Evolutionary conservation across 345 rosid species (phyloP), one percentile per base, ranked within the genome.

Genomic region (Populus nigra): DNA sequence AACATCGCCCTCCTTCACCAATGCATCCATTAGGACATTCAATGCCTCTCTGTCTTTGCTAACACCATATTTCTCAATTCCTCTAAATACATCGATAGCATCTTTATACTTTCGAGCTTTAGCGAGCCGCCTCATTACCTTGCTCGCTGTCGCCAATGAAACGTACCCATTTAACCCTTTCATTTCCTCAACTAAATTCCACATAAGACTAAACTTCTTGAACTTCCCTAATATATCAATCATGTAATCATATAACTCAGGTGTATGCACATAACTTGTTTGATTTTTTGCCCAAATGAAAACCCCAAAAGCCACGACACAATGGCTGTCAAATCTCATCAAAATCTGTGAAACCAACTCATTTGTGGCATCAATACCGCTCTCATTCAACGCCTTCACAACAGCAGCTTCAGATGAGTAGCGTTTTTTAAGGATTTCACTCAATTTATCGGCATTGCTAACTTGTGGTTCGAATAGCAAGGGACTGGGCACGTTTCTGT

Each of bases 281-380:
- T 88, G 94, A 53, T 84, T 59, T 82, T 91, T 88, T 82, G 97
- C 96, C 98, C 98, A 93, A 68, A 25, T 78, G 95, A 94, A 94
- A 68, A 87, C 69, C 50, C 92, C 96, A 50, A 84, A 85, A 13
- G 93, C 88, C n/a, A 87, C 77, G 33, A 83, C 75, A 98, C 92
- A 91, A 2, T 85, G 88, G 65, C 82, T 85, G 76, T 90, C 84
- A 75, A 90, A 94, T 65, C 93, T 87, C 75, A 82, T 90, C 86
- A 93, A 69, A 57, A 90, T 75, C 76, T 84, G 94, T 67, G 84
- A 78, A 67, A 91, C 84, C 84, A 87, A 79, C 73, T 59, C 72
- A 62, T 79, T 78, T 29, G 92, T 80, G 23, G 85, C 85, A 9
- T 70, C 74, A 5, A 90, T 83, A 74, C 77, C 74, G 38, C 87